phyloP scores from a whole-genome alignment of 1,284 basidiomycete species.

The Fomes fomentarius region DNA sequence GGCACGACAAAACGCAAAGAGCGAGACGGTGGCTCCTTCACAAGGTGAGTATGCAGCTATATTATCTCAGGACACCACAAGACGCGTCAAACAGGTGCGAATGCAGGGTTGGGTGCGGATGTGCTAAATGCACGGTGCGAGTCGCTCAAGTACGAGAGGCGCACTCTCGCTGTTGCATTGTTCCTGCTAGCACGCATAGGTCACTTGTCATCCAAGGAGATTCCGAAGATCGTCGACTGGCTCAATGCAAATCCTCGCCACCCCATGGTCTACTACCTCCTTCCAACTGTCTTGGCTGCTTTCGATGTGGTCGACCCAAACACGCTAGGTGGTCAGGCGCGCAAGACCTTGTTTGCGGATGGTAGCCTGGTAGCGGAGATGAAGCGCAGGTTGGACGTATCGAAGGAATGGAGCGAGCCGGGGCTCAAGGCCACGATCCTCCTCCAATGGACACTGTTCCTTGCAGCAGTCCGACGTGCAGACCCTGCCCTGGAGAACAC shows the following conservation, averaged over 20 bases:
- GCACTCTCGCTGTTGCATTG: slow-evolving; percentile 62
- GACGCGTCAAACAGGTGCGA: not conserved
- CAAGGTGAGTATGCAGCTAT: slow-evolving; percentile 44
- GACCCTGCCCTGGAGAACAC: slow-evolving; percentile 68
- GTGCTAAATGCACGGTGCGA: slow-evolving; percentile 68
- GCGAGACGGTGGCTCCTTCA: slow-evolving; percentile 58
- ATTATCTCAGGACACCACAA: not conserved
- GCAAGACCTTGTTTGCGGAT: slow-evolving; percentile 51
- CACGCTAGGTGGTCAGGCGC: slow-evolving; percentile 43
- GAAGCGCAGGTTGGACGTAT: slow-evolving; percentile 56
- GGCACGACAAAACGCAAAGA: slow-evolving; percentile 64
- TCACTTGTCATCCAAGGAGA: slow-evolving; percentile 57
- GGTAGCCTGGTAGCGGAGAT: slow-evolving; percentile 52
- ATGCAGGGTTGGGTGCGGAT: slow-evolving; percentile 57
- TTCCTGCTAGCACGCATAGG: slow-evolving; percentile 69
- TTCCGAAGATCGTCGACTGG: slow-evolving; percentile 69
- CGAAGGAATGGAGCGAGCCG: slow-evolving; percentile 69
- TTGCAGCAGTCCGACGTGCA: slow-evolving; percentile 73
- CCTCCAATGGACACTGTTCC: slow-evolving; percentile 88
- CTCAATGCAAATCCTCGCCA: slow-evolving; percentile 64
- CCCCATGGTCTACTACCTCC: slow-evolving; percentile 71
- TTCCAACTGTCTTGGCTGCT: slow-evolving; percentile 67
- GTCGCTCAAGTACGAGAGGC: slow-evolving; percentile 74
- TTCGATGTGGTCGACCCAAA: slow-evolving; percentile 71
- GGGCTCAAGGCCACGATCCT: slow-evolving; percentile 77